Evolutionary conservation across 768 basidiomycete species (phyloP).

Genomic region (Crassisporium funariophilum): DNA sequence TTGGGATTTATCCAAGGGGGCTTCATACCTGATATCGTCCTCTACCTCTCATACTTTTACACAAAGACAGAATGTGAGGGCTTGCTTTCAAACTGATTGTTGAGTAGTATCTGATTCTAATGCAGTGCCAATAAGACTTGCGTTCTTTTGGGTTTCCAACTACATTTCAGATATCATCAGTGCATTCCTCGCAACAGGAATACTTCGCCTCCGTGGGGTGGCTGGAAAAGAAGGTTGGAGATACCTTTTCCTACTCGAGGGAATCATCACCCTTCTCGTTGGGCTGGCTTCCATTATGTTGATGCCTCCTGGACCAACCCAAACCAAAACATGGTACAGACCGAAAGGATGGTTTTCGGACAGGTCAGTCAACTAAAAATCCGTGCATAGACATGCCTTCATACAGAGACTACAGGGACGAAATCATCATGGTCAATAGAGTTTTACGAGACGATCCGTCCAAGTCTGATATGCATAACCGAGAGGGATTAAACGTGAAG

Average conservation of each 20-base stretch:
- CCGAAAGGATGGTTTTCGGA: slow-evolving; percentile 70
- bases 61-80: slow-evolving; percentile 54
- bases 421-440: slow-evolving; percentile 64
- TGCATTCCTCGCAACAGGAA: slow-evolving; percentile 67
- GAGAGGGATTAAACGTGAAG: slow-evolving; percentile 54
- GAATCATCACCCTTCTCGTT: slow-evolving; percentile 49
- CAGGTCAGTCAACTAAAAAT: slow-evolving; percentile 33
- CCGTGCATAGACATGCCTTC: neutral
- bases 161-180: slow-evolving; percentile 55
- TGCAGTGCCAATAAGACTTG: slow-evolving; percentile 64
- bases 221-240: slow-evolving; percentile 58
- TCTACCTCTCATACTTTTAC: slow-evolving; percentile 70
- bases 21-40: slow-evolving; percentile 64
- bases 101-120: neutral
- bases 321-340: slow-evolving; percentile 60
- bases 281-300: slow-evolving; percentile 56
- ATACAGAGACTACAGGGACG: slow-evolving; percentile 42
- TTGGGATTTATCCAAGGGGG: slow-evolving; percentile 66
- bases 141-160: slow-evolving; percentile 69
- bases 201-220: slow-evolving; percentile 55
- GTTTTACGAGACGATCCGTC: slow-evolving; percentile 67
- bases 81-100: neutral
- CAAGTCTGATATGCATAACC: slow-evolving; percentile 72
- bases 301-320: slow-evolving; percentile 65
- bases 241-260: slow-evolving; percentile 61